Conservation (phyloP, 164 flowering plant species). For the Macadamia tetraphylla region DNA sequence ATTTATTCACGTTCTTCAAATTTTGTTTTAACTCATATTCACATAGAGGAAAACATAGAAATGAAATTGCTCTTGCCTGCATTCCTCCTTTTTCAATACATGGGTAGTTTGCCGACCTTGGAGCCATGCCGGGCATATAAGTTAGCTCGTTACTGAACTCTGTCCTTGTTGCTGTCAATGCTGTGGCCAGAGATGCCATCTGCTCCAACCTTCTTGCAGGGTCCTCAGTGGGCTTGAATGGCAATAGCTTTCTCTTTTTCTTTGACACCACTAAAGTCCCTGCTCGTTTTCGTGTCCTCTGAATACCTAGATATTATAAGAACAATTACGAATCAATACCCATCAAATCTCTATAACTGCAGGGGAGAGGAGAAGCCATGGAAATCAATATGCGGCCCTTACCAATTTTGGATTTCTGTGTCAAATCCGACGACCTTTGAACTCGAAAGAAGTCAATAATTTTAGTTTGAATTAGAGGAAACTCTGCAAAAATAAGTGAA, state of each 20-base stretch:
- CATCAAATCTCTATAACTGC: not conserved
- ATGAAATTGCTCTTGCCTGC: slow-evolving; percentile 49
- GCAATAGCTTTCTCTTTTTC: slow-evolving; percentile 67
- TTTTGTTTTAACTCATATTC: no score
- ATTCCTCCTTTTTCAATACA: slow-evolving; percentile 69
- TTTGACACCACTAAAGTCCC: slow-evolving; percentile 47
- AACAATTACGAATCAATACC: not conserved
- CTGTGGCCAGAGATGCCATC: slow-evolving; percentile 91
- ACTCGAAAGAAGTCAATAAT: slow-evolving; percentile 88
- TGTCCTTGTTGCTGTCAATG: slow-evolving; percentile 56
- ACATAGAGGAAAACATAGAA: no score
- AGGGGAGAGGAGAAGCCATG: not conserved
- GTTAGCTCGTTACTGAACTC: slow-evolving; percentile 76
- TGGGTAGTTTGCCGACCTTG: slow-evolving; percentile 62
- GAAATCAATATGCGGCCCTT: slow-evolving; percentile 1
- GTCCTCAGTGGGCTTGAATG: slow-evolving; percentile 71
- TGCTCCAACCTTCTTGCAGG: slow-evolving; percentile 56
- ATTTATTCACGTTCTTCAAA: not conserved
- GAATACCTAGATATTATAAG: slow-evolving; percentile 24
- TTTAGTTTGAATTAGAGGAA: slow-evolving; percentile 82
- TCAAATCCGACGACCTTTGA: slow-evolving; percentile 32
- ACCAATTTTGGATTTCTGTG: slow-evolving; percentile 36
- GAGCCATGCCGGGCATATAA: slow-evolving; percentile 77
- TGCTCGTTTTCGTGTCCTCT: slow-evolving; percentile 43
- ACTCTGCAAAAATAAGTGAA: slow-evolving; percentile 36